These are phyloP conservation scores for Cladosporium sp. DNA, from an alignment of 2,329 filamentous ascomycete species.

Conservation along the genomic window DNA sequence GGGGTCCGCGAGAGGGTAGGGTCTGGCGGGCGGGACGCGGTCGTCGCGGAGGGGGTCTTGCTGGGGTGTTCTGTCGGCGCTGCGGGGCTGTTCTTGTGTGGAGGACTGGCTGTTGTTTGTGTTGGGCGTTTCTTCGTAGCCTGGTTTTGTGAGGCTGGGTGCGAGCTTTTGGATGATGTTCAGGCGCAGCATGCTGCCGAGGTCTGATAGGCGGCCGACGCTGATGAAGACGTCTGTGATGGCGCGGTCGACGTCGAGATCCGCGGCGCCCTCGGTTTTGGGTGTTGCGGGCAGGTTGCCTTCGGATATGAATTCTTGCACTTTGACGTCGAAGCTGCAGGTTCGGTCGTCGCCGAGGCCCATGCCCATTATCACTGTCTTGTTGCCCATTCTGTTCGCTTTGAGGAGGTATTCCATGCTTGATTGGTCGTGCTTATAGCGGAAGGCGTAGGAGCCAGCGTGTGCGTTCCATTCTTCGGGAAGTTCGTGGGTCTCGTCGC, in stretches of 20 bases:
- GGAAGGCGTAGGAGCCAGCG: slow-evolving; percentile 66
- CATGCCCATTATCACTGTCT: slow-evolving; percentile 76
- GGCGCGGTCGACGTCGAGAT: slow-evolving; percentile 36
- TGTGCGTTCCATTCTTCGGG: slow-evolving; percentile 75
- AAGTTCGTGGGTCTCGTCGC: slow-evolving; percentile 53
- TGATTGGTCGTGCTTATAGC: slow-evolving; percentile 80
- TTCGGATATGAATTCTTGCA: slow-evolving; percentile 67
- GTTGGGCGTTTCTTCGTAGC: slow-evolving; percentile 57
- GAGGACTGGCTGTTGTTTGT: slow-evolving; percentile 21
- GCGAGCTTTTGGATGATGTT: slow-evolving; percentile 79
- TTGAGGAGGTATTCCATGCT: slow-evolving; percentile 79
- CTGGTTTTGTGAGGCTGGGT: slow-evolving; percentile 69
- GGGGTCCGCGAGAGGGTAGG: slow-evolving; percentile 56
- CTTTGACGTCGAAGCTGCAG: slow-evolving; percentile 65
- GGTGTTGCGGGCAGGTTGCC: slow-evolving; percentile 50
- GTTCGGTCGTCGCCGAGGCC: slow-evolving; percentile 77
- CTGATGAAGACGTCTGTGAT: slow-evolving; percentile 66
- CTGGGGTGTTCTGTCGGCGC: slow-evolving; percentile 27
- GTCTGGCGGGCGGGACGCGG: slow-evolving; percentile 55
- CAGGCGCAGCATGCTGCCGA: slow-evolving; percentile 66
- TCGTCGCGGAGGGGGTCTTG: slow-evolving; percentile 45
- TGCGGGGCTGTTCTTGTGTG: slow-evolving; percentile 12
- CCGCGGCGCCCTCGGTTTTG: slow-evolving; percentile 13
- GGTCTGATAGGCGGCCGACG: slow-evolving; percentile 57
- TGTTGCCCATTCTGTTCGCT: slow-evolving; percentile 72